Conservation (phyloP, 257 asterid species). For the Nicotiana obtusifolia region DNA sequence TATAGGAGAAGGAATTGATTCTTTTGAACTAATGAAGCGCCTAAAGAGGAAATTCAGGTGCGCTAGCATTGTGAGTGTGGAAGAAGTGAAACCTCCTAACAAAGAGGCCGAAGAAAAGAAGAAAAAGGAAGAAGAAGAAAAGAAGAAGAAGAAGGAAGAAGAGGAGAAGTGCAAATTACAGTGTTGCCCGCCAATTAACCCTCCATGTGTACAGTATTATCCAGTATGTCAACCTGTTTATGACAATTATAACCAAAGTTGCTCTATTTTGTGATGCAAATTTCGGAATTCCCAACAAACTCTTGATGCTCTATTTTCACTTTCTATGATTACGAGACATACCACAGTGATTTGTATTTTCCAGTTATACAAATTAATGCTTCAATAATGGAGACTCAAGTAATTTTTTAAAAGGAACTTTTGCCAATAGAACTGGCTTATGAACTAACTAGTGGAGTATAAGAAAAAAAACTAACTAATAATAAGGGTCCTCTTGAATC, state of each 20-base stretch:
- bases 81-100: conserved; percentile 9
- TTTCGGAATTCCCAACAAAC: neutral
- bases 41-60: conserved; percentile 26
- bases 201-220: conserved; percentile 12
- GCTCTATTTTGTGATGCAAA: neutral
- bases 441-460: too few relatives aligned
- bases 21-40: conserved; percentile 20
- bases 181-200: neutral
- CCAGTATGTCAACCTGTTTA: conserved; percentile 13
- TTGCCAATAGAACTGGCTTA: too few relatives aligned
- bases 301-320: too few relatives aligned
- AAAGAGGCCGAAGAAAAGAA: neutral
- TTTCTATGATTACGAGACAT: too few relatives aligned
- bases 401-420: too few relatives aligned
- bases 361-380: too few relatives aligned
- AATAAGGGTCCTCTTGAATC: too few relatives aligned
- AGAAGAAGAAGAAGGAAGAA: neutral
- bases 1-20: conserved; percentile 39
- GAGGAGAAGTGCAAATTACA: neutral
- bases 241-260: neutral
- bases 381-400: too few relatives aligned
- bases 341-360: too few relatives aligned
- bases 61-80: conserved; percentile 18
- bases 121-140: neutral
- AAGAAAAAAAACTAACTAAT: too few relatives aligned